Evolutionary conservation across 2,329 filamentous ascomycete species (phyloP).

Genomic region (Colletotrichum camelliae): DNA sequence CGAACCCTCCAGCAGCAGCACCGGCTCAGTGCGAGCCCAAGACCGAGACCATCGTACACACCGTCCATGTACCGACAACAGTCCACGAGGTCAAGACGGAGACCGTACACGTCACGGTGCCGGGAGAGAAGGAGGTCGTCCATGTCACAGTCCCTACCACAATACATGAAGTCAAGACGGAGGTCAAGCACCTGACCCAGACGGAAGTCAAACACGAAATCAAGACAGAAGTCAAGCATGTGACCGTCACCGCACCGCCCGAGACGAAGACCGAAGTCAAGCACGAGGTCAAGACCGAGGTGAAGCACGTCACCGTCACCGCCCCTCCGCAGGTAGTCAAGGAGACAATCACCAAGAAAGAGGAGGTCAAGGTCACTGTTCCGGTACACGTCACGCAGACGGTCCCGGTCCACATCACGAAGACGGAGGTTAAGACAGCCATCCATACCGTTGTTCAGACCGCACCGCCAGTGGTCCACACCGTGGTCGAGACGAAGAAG

Average conservation of each 20-base stretch:
- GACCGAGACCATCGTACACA: conserved; percentile 17
- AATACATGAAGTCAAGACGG: conserved; percentile 2
- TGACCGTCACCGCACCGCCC: not conserved
- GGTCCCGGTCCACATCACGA: not conserved
- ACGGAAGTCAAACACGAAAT: not conserved
- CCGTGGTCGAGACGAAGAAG: not conserved
- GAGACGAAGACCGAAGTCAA: not conserved
- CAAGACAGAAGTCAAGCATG: not conserved
- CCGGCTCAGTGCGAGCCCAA: conserved; percentile 3
- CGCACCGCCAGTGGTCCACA: not conserved
- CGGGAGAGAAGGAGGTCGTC: not conserved
- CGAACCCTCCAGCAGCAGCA: conserved; percentile 4
- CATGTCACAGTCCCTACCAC: conserved; percentile 12
- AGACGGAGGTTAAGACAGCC: not conserved
- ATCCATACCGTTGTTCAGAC: not conserved
- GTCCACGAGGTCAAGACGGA: not conserved
- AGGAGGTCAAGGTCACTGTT: not conserved
- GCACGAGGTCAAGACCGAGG: not conserved
- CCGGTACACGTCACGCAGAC: not conserved
- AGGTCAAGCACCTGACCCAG: not conserved
- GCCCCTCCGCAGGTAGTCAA: not conserved
- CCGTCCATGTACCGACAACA: conserved; percentile 17
- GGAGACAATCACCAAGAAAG: not conserved
- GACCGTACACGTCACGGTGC: conserved; percentile 1
- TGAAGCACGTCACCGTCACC: not conserved